Percentiles rank a stretch among this genome's conserved stretches.
Conservation (phyloP, 78 protist species). For the Tieghemostelium lacteum region DNA sequence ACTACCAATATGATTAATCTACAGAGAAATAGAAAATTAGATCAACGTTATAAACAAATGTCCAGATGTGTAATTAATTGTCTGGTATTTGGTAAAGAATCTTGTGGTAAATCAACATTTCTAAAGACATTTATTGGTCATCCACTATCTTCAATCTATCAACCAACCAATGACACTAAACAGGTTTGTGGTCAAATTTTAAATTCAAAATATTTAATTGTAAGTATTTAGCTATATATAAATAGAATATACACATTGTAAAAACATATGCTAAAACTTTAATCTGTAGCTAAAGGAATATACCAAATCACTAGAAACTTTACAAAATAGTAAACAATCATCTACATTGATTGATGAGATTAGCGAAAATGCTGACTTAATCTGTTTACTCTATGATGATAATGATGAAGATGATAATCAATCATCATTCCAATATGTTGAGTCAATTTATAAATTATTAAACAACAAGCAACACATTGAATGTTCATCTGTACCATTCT, state of each 20-base stretch:
- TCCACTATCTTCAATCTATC: conserved; percentile 3
- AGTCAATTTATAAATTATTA: neutral
- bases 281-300: conserved; percentile 20
- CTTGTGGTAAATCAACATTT: conserved; percentile 55
- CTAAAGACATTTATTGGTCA: conserved; percentile 34
- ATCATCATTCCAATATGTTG: conserved; percentile 37
- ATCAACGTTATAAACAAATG: neutral
- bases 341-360: neutral
- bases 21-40: conserved; percentile 1
- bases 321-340: neutral
- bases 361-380: conserved; percentile 6
- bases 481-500: conserved; percentile 11
- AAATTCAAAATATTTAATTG: conserved; percentile 58
- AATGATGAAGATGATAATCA: conserved; percentile 9
- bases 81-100: conserved; percentile 24
- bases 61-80: conserved; percentile 6
- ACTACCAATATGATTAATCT: conserved; percentile 15
- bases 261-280: no score
- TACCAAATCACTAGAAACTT: neutral
- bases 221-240: neutral
- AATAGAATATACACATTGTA: neutral
- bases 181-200: conserved; percentile 29
- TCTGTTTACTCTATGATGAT: conserved; percentile 44
- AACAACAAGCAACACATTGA: neutral
- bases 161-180: conserved; percentile 27